Evolutionary conservation across 2,329 filamentous ascomycete species (phyloP).

Genomic region (Leptodontidium sp.): DNA sequence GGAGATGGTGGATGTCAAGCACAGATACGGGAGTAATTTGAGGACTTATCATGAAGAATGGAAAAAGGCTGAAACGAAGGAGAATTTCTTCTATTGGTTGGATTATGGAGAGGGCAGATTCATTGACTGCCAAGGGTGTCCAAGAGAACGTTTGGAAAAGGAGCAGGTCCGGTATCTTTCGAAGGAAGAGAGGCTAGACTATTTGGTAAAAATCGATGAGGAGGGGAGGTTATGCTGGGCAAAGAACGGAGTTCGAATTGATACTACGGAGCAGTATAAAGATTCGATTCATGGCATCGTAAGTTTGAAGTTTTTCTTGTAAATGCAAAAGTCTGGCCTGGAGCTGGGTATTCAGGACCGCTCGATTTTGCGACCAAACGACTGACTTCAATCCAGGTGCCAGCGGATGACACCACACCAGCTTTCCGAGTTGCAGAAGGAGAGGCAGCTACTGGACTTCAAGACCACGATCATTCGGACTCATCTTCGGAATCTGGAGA

Average conservation of each 20-base stretch:
- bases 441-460: constrained; percentile 39
- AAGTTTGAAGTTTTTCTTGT: neutral
- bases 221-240: constrained; percentile 85
- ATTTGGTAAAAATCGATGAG: constrained; percentile 78
- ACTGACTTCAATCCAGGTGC: constrained; percentile 48
- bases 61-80: constrained; percentile 77
- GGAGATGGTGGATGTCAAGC: constrained; percentile 86
- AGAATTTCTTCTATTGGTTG: constrained; percentile 96
- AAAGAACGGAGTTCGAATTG: constrained; percentile 80
- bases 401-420: constrained; percentile 66
- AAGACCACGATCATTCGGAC: constrained; percentile 32
- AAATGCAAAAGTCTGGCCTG: neutral
- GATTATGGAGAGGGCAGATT: constrained; percentile 80
- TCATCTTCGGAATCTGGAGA: constrained; percentile 48
- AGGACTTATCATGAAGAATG: constrained; percentile 84
- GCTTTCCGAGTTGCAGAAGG: constrained; percentile 49
- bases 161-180: constrained; percentile 87
- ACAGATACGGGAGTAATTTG: constrained; percentile 86
- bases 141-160: constrained; percentile 76
- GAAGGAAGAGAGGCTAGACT: constrained; percentile 81
- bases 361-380: neutral
- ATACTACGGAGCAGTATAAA: constrained; percentile 77
- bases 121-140: constrained; percentile 75
- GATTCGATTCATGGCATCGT: constrained; percentile 81
- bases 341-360: neutral